Evolutionary conservation across 495 filamentous ascomycete species (phyloP), one percentile per base, ranked within the genome.

Genomic region (Umbilicaria muhlenbergii): DNA sequence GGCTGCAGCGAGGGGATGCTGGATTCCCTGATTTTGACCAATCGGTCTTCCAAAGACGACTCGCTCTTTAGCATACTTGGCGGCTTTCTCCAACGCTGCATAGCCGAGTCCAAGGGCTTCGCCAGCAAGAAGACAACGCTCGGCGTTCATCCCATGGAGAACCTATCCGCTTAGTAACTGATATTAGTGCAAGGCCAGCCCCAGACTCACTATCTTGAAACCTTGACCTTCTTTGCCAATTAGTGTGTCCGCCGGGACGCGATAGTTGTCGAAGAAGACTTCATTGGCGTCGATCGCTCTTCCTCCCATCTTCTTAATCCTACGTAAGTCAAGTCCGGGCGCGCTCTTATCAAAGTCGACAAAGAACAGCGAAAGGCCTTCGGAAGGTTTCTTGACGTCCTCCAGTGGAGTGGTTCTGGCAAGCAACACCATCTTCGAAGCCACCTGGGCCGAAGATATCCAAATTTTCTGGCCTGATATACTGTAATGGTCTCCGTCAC

Each of bases 81-180:
- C 63, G 1, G 82, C 78, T 41, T 68, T 67, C 34, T 69, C 66
- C 19, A 89, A 62, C 2, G 82, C 82, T 0, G 72, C 79, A 50
- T 86, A 86, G 1, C 83, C 83, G 4, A 87, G 64, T 5, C 83
- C 82, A 3, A 87, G 61, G 0, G 83, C 81, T 66, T 87, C 83
- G 34, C 80, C 83, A 12, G 80, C 81, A 0, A 86, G 66, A 3
- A 86, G 70, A 53, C 78, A 82, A 24, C 83, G 73, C 58, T 89
- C 83, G 5, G 82, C 81, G 48, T 86, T 89, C 83, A 89, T 83
- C 17, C 83, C 83, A 57, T 86, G 82, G 5, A 87, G 67, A 34
- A 88, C 69, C 62, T 60, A 11, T 28, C 5, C 24, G 24, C 1
- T 15, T 13, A 3, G 15, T 21, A 31, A 35, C 21, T 46, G 32